phyloP scores from a whole-genome alignment of 1,284 basidiomycete genomes.

The Pseudozyma flocculosa region DNA sequence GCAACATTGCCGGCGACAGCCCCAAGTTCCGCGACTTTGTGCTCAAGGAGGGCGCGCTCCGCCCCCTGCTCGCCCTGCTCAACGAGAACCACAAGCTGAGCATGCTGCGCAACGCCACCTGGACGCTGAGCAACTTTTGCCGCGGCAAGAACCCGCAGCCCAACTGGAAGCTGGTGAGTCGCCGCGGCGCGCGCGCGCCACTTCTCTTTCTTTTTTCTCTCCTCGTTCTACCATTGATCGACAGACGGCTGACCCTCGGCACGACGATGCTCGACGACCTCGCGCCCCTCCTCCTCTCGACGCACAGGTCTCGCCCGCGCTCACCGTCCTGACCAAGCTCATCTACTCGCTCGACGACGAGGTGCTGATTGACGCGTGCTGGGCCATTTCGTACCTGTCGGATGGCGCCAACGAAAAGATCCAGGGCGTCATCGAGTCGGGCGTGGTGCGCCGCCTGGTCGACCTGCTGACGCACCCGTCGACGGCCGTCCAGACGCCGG shows the following conservation, averaged over 20 bases:
- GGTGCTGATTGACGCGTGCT: constrained; percentile 98
- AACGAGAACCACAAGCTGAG: constrained; percentile 58
- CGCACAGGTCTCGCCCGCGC: constrained; percentile 92
- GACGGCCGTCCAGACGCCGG: constrained; percentile 97
- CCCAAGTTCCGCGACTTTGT: constrained; percentile 57
- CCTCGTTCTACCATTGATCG: too few species aligned
- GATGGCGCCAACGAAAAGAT: constrained; percentile 99
- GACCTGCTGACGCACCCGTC: constrained; percentile 94
- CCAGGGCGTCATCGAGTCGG: constrained; percentile 97
- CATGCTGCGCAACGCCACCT: constrained; percentile 58
- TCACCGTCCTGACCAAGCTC: constrained; percentile 93
- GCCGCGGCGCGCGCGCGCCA: background rate
- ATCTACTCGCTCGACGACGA: constrained; percentile 99
- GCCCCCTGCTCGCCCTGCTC: constrained; percentile 51
- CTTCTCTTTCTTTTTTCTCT: background rate
- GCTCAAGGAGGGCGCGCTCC: constrained; percentile 50
- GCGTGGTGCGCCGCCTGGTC: constrained; percentile 94
- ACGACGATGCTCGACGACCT: too few species aligned
- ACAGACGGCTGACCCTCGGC: too few species aligned
- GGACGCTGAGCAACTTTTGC: constrained; percentile 58
- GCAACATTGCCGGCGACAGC: constrained; percentile 57
- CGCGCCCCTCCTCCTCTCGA: too few species aligned
- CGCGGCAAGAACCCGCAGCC: constrained; percentile 58
- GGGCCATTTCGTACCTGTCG: constrained; percentile 99
- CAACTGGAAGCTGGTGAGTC: constrained; percentile 48